phyloP scores from a whole-genome alignment of 176 grass and related monocot genomes.

The bread wheat (Triticum aestivum) region DNA sequence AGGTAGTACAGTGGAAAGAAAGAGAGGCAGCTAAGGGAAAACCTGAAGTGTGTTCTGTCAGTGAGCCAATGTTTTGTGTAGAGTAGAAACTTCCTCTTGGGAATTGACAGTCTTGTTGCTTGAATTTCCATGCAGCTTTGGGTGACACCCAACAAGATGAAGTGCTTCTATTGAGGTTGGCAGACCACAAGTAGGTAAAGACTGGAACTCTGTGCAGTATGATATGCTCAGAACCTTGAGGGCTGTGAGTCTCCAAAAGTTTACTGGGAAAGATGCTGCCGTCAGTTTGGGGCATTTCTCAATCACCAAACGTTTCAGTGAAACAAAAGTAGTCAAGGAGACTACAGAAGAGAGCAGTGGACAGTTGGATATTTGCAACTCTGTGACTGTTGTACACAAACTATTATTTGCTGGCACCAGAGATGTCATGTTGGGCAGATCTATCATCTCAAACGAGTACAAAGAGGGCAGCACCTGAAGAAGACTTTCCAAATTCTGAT shows the following conservation, averaged over 20 bases:
- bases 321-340: background rate
- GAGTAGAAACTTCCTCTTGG: background rate
- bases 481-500: background rate
- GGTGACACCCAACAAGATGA: conserved; percentile 12
- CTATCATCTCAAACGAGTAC: conserved; percentile 4
- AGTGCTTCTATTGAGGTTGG: conserved; percentile 7
- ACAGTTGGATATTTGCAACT: background rate
- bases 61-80: background rate
- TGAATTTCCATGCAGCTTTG: background rate
- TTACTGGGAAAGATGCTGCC: conserved; percentile 1
- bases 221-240: conserved; percentile 25
- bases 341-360: background rate
- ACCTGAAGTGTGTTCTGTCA: background rate
- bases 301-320: conserved; percentile 18
- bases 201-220: conserved; percentile 3
- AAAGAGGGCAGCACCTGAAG: conserved; percentile 4
- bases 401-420: background rate
- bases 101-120: background rate
- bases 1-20: no score
- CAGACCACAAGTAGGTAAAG: background rate
- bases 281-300: conserved; percentile 19
- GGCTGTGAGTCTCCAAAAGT: background rate
- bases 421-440: conserved; percentile 14
- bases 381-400: background rate
- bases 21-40: background rate